Evolutionary conservation across 1,284 basidiomycete genomes (phyloP), one percentile per base, ranked within the genome.

Genomic region (Leccinum pallidistipes): DNA sequence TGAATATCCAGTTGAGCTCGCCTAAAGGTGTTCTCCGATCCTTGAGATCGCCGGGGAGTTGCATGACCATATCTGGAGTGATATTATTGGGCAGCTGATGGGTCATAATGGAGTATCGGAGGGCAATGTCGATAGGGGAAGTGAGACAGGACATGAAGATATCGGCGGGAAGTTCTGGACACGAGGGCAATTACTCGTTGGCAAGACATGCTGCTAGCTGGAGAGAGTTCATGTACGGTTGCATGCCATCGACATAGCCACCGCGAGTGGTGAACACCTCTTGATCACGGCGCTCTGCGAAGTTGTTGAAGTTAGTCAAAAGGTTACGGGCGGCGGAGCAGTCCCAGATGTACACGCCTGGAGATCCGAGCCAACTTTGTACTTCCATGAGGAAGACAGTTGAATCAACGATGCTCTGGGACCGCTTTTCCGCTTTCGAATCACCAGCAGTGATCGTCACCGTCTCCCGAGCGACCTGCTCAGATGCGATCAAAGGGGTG

Each of bases 1-100:
- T 98, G 78, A 99, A 98, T 68, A 99, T 98, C 97, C 97, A 99
- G 76, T 98, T 98, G 31, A 99, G 86, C 77, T 99, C 97, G 57
- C 97, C 97, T 2, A 99, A 82, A 1, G 97, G 97, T 3, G 97
- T 98, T 27, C 95, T 85, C 36, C 97, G 85, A 72, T 99, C 97
- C 76, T 98, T 98, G 63, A 99, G 84, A 70, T 98, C 95, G 5
- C 97, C 97, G 0, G 97, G 97, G 18, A 99, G 87, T 72, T 96
- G 92, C 85, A 95, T 90, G 43, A 97, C 92, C 89, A 96, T 94
- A 70, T 98, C 95, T 34, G 91, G 83, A 1, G 90, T 91, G 67
- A 94, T 85, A 60, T 85, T 85, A 62, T 84, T 85, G 3, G 90
- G 89, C 5, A 93, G 81, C 18, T 94, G 91, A 71, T 97, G 92